Percentiles rank a stretch among this genome's conserved stretches.
phyloP scores from a whole-genome alignment of 2,329 filamentous ascomycete species.

The Fusarium torulosum region DNA sequence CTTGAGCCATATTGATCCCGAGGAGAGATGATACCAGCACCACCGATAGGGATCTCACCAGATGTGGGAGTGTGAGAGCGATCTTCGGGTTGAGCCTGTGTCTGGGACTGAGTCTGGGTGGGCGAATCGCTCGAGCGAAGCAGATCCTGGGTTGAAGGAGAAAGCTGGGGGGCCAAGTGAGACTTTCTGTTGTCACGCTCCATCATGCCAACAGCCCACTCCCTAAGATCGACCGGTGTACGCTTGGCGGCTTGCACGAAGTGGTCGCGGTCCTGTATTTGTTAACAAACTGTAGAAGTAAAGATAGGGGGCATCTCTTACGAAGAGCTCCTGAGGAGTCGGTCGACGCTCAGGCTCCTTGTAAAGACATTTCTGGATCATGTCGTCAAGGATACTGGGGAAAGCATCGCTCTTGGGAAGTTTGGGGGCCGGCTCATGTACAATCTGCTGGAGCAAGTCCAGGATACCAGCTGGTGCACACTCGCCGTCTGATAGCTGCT shows the following conservation, averaged over 20 bases:
- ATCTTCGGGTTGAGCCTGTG: conserved; percentile 56
- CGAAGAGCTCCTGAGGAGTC: conserved; percentile 92
- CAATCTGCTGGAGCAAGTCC: conserved; percentile 95
- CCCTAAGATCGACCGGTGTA: conserved; percentile 91
- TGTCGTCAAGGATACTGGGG: conserved; percentile 92
- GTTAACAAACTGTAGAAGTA: conserved; percentile 26
- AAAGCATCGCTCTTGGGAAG: conserved; percentile 98
- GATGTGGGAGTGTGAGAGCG: conserved; percentile 73
- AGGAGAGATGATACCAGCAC: conserved; percentile 67
- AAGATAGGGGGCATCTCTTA: conserved; percentile 61
- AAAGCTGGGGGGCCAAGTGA: conserved; percentile 84
- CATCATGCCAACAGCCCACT: conserved; percentile 95
- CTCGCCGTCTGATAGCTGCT: conserved; percentile 77
- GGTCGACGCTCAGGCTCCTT: conserved; percentile 91
- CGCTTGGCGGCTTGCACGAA: conserved; percentile 97
- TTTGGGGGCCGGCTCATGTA: conserved; percentile 92
- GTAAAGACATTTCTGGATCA: conserved; percentile 94
- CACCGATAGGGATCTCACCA: conserved; percentile 77
- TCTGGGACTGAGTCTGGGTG: conserved; percentile 59
- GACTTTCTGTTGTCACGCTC: conserved; percentile 96
- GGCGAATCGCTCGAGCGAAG: conserved; percentile 74
- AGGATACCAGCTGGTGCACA: conserved; percentile 93
- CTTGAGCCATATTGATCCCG: conserved; percentile 61
- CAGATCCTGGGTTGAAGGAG: conserved; percentile 82
- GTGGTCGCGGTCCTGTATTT: conserved; percentile 83